These are phyloP conservation scores for Pleurotus giganteus DNA, from an alignment of 768 basidiomycete species.

Conservation along the genomic window DNA sequence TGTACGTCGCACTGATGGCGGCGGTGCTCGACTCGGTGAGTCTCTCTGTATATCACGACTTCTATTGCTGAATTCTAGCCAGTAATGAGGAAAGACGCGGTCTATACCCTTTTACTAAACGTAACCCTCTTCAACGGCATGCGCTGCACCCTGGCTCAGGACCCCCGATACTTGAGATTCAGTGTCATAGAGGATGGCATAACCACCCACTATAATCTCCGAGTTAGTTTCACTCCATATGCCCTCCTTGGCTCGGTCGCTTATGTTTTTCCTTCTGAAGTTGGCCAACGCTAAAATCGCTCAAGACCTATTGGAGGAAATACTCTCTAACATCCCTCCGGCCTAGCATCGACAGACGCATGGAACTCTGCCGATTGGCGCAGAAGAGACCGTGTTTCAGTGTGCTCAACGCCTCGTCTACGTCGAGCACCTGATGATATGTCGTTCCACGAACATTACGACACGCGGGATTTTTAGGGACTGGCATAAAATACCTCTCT, in stretches of 20 bases:
- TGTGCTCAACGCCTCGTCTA: no score
- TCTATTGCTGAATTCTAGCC: neutral
- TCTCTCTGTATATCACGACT: constrained; percentile 10
- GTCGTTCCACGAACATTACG: constrained; percentile 1
- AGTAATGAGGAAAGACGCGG: constrained; percentile 90
- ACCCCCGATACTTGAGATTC: constrained; percentile 77
- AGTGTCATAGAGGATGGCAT: constrained; percentile 63
- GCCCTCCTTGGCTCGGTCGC: constrained; percentile 10
- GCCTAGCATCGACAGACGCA: constrained; percentile 20
- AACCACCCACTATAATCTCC: constrained; percentile 71
- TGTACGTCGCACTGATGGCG: constrained; percentile 59
- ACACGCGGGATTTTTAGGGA: neutral
- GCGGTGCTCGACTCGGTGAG: constrained; percentile 67
- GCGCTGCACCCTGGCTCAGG: constrained; percentile 69
- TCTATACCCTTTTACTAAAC: constrained; percentile 71
- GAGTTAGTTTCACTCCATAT: constrained; percentile 42
- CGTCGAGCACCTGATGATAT: neutral
- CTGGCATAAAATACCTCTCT: constrained; percentile 1
- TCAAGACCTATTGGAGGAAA: constrained; percentile 61
- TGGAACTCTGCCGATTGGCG: neutral
- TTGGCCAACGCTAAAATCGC: constrained; percentile 71
- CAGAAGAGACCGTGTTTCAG: no score
- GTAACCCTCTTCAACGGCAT: constrained; percentile 77
- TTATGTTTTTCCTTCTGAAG: constrained; percentile 29
- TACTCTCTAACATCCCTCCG: constrained; percentile 45